These are phyloP conservation scores for Endogone sp. DNA, from an alignment of 192 early-diverging fungal genomes.

Conservation along the genomic window DNA sequence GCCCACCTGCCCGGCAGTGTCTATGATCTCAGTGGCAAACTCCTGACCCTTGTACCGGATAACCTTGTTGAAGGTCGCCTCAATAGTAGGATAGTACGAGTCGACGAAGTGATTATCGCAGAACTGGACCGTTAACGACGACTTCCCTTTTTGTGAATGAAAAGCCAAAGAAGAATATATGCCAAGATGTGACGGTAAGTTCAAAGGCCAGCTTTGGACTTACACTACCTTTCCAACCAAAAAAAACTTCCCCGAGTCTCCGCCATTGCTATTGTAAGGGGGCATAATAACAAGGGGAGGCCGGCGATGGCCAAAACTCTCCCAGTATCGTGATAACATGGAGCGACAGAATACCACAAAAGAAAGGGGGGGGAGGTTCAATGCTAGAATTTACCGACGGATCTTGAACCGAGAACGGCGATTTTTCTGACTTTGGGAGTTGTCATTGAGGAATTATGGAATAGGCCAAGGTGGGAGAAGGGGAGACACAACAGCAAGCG, in stretches of 20 bases:
- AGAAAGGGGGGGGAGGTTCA: background rate
- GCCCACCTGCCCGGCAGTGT: slow-evolving; percentile 90
- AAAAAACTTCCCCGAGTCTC: no score
- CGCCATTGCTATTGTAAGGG: no score
- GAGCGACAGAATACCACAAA: background rate
- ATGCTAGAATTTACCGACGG: background rate
- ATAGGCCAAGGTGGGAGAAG: background rate
- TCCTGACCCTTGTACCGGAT: slow-evolving; percentile 80
- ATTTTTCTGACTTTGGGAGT: background rate
- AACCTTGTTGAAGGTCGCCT: slow-evolving; percentile 85
- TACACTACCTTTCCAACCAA: no score
- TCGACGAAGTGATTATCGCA: slow-evolving; percentile 89
- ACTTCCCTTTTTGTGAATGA: slow-evolving; percentile 54
- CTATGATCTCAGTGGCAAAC: slow-evolving; percentile 86
- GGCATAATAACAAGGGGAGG: background rate
- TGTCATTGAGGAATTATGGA: background rate
- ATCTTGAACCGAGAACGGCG: background rate
- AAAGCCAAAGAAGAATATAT: background rate
- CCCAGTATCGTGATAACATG: background rate
- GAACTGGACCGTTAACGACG: slow-evolving; percentile 89
- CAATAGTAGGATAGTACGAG: slow-evolving; percentile 96
- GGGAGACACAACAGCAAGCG: no score
- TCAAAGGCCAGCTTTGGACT: no score
- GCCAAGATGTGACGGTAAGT: background rate
- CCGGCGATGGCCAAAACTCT: no score